Evolutionary conservation across 2,329 filamentous ascomycete species (phyloP), one percentile per base, ranked within the genome.

Genomic region (Fusarium brevicatenulatum): DNA sequence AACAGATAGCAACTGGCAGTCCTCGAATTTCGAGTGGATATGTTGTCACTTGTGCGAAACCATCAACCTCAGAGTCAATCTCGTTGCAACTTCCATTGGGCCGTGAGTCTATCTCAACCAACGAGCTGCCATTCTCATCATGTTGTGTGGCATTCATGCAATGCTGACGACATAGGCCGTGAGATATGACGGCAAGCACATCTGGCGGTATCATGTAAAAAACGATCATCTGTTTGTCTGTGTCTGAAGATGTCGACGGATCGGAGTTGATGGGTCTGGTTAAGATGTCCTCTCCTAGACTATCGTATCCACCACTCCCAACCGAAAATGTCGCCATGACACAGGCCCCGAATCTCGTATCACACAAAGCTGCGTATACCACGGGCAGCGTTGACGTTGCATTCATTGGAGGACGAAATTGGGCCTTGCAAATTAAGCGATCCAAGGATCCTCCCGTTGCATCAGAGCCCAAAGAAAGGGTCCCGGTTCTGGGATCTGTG

Each of bases 131-230:
- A 16, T n/a, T 58, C 9, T 57, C 66, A 21, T 65, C 66, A 21
- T 63, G 63, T 9, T 57, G 46, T 37, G 56, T 44, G 37, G 36
- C 37, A 28, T 63, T 40, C 39, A 52, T 58, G 25, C 37, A 56
- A 34, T 53, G 37, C 30, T 64, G 66, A 59, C 67, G 46, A 30
- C 68, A 60, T 32, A 64, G 55, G 25, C 63, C 57, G 13, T 60
- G 72, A 30, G 75, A 72, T 47, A 80, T 78, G 23, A 82, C 78
- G 37, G 83, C 81, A 68, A 90, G 87, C 5, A 87, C 79, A 77
- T 92, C 90, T 1, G 85, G 79, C 0, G 91, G 90, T 4, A 93
- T 82, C 2, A 85, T 90, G 78, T 91, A 93, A 4, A 92, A 81
- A 58, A 90, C 85, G 32, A 93, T 72, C 44, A 82, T 77, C 71